phyloP scores from a whole-genome alignment of 208 protist genomes.

The Trypanosoma scelopori region DNA sequence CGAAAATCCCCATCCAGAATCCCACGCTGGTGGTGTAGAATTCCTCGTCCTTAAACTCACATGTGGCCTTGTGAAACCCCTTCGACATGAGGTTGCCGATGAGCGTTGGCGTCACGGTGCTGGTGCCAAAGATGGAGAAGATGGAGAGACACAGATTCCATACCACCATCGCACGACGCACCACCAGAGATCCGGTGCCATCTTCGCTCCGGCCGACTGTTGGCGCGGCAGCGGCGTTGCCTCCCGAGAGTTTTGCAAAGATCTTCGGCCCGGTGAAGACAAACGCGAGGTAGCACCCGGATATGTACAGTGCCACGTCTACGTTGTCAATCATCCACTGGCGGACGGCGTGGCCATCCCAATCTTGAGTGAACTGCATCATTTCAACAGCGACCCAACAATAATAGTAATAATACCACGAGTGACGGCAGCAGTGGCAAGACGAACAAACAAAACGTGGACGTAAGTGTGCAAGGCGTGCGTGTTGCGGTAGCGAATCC shows the following conservation, averaged over 20 bases:
- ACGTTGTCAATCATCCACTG: conserved; percentile 45
- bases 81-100: conserved; percentile 17
- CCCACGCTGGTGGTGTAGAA: conserved; percentile 34
- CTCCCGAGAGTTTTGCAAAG: conserved; percentile 12
- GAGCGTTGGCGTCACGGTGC: conserved; percentile 29
- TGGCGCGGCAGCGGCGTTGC: background rate
- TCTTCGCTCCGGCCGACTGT: background rate
- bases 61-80: conserved; percentile 28
- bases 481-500: too few species aligned
- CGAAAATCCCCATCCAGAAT: conserved; percentile 46
- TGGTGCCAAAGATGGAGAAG: conserved; percentile 45
- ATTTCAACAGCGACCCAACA: background rate
- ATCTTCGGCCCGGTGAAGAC: conserved; percentile 28
- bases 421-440: background rate
- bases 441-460: conserved; percentile 6
- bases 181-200: conserved; percentile 10
- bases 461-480: too few species aligned
- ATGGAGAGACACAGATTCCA: conserved; percentile 57
- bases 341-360: conserved; percentile 34
- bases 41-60: conserved; percentile 24
- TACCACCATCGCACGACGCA: conserved; percentile 29
- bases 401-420: too few species aligned
- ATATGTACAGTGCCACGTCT: conserved; percentile 40
- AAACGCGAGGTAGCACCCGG: conserved; percentile 32
- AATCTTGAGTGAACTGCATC: conserved; percentile 16